A percentile compares a stretch with the other conserved stretches of the same genome.
phyloP scores from a whole-genome alignment of 2,329 filamentous ascomycete genomes.

The Beauveria sp. region DNA sequence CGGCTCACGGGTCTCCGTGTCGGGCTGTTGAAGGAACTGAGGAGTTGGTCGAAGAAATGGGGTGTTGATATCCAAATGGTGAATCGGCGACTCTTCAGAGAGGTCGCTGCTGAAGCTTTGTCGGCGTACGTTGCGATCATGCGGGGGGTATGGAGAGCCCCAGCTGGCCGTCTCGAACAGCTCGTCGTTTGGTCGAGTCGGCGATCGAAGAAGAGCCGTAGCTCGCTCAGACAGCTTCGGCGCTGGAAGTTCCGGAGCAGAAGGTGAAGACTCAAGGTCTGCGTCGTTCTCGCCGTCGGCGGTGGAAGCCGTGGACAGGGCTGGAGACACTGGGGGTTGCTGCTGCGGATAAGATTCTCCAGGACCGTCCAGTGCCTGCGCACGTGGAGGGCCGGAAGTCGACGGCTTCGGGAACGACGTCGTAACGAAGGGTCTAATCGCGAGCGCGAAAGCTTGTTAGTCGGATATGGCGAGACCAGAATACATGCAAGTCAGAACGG shows the following conservation, averaged over 20 bases:
- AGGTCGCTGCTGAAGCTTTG: conserved; percentile 50
- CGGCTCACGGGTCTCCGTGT: conserved; percentile 27
- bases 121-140: conserved; percentile 44
- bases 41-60: conserved; percentile 54
- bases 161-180: conserved; percentile 68
- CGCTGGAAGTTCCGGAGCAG: conserved; percentile 49
- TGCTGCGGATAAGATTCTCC: conserved; percentile 28
- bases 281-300: conserved; percentile 43
- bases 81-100: conserved; percentile 53
- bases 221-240: conserved; percentile 51
- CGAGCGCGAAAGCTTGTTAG: background rate
- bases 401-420: conserved; percentile 48
- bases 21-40: conserved; percentile 28
- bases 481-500: background rate
- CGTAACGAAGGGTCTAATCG: conserved; percentile 28
- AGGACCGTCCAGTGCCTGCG: conserved; percentile 51
- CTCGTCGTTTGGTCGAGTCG: conserved; percentile 30
- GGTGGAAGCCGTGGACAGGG: conserved; percentile 55
- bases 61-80: conserved; percentile 54
- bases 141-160: conserved; percentile 80
- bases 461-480: background rate
- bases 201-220: conserved; percentile 47
- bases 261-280: conserved; percentile 47
- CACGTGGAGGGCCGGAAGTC: conserved; percentile 49
- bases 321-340: conserved; percentile 43